phyloP scores from a whole-genome alignment of 2,329 filamentous ascomycete species.

The Fusarium sp. region DNA sequence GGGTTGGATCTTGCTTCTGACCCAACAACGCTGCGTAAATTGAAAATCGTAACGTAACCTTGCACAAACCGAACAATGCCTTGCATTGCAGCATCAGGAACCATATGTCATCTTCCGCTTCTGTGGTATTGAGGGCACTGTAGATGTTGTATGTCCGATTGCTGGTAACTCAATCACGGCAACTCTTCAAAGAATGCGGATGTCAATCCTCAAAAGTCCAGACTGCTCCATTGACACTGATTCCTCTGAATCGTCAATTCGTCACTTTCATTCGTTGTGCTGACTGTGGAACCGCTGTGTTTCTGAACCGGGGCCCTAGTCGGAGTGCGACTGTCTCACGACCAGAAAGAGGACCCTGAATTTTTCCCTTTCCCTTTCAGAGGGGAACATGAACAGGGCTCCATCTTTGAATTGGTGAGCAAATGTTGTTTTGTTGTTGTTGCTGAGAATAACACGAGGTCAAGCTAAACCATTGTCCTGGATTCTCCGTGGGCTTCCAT shows the following conservation, averaged over 20 bases:
- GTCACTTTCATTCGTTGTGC: slow-evolving; percentile 31
- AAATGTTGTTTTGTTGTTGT: not conserved
- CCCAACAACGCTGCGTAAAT: slow-evolving; percentile 35
- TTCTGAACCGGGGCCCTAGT: slow-evolving; percentile 38
- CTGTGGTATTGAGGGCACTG: not conserved
- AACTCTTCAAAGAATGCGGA: slow-evolving; percentile 17
- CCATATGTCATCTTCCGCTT: slow-evolving; percentile 21
- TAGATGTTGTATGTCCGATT: not conserved
- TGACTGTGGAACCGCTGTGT: slow-evolving; percentile 38
- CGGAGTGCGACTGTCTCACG: slow-evolving; percentile 43
- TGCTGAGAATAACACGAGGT: not conserved
- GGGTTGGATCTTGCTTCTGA: slow-evolving; percentile 42
- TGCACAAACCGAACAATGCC: slow-evolving; percentile 34
- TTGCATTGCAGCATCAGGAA: slow-evolving; percentile 32
- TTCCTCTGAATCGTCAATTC: slow-evolving; percentile 31
- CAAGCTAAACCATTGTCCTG: slow-evolving; percentile 22
- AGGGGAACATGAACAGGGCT: slow-evolving; percentile 1
- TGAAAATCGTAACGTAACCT: slow-evolving; percentile 32
- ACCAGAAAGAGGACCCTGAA: slow-evolving; percentile 40
- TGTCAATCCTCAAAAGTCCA: slow-evolving; percentile 23
- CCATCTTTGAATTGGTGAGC: not conserved
- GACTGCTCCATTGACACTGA: slow-evolving; percentile 17
- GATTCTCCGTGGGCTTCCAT: slow-evolving; percentile 2
- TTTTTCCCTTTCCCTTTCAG: slow-evolving; percentile 14
- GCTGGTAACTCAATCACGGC: slow-evolving; percentile 10